A percentile compares a stretch with the other conserved stretches of the same genome.
Evolutionary conservation across 352 stramenopile genomes (phyloP).

Genomic region (Phytopythium kandeliae): DNA sequence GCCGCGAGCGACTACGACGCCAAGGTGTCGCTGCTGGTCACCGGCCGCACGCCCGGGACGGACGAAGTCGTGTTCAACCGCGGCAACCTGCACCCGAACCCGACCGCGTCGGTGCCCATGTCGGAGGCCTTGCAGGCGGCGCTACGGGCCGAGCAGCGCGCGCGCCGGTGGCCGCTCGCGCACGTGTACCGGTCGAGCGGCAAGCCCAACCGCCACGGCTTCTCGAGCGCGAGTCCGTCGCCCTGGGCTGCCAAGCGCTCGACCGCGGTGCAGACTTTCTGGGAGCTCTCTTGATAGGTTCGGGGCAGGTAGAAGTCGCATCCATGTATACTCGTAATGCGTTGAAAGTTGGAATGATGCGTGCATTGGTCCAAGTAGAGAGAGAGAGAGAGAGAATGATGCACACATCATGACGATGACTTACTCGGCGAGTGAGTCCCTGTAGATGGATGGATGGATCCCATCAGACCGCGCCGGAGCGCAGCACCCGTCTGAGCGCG

Average conservation of each 20-base stretch:
- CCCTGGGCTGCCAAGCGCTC: conserved; percentile 31
- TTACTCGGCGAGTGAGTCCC: too few relatives aligned
- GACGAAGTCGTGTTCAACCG: conserved; percentile 54
- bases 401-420: too few relatives aligned
- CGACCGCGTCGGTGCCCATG: conserved; percentile 35
- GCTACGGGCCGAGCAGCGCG: conserved; percentile 21
- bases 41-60: conserved; percentile 20
- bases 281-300: conserved; percentile 24
- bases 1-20: conserved; percentile 25
- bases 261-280: conserved; percentile 20
- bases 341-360: neutral
- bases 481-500: too few relatives aligned
- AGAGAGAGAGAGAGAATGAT: too few relatives aligned
- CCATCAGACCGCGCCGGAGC: too few relatives aligned
- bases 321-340: neutral
- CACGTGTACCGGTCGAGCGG: conserved; percentile 39
- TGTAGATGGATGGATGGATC: neutral
- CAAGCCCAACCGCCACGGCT: conserved; percentile 28
- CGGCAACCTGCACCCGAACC: conserved; percentile 51
- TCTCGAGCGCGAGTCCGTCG: conserved; percentile 44
- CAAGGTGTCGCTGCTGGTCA: conserved; percentile 49
- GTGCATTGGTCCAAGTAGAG: too few relatives aligned
- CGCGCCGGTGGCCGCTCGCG: conserved; percentile 23
- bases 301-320: neutral
- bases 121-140: conserved; percentile 25